phyloP scores from a whole-genome alignment of 176 grass and related monocot species.

The Rhynchospora breviuscula region DNA sequence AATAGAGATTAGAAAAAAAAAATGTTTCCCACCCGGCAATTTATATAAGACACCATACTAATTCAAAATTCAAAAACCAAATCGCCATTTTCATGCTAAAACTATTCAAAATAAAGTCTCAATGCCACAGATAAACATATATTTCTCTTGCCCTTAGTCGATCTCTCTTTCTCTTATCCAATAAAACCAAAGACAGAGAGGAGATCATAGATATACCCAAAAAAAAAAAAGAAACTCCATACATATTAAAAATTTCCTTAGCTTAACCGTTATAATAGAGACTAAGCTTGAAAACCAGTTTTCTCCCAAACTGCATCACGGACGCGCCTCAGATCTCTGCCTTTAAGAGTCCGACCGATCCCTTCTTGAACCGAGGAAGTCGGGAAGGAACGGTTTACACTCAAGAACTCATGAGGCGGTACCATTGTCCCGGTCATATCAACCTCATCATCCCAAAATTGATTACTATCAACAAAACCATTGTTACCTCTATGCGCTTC shows the following conservation, averaged over 20 bases:
- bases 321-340: conserved; percentile 82
- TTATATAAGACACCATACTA: background rate
- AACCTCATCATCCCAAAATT: conserved; percentile 12
- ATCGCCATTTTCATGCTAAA: background rate
- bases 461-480: conserved; percentile 10
- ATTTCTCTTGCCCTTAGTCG: background rate
- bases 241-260: conserved; percentile 6
- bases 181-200: conserved; percentile 7
- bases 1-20: background rate
- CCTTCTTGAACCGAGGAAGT: conserved; percentile 88
- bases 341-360: conserved; percentile 84
- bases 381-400: conserved; percentile 40
- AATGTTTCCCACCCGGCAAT: background rate
- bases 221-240: background rate
- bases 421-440: conserved; percentile 22
- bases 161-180: conserved; percentile 11
- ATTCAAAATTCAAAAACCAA: background rate
- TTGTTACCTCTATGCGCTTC: conserved; percentile 35
- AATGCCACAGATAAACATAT: background rate
- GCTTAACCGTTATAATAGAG: background rate
- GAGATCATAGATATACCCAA: background rate
- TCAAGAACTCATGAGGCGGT: conserved; percentile 83
- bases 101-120: background rate
- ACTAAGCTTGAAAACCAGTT: conserved; percentile 85
- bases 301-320: conserved; percentile 91